These are phyloP conservation scores for Nemania sp. DNA, from an alignment of 2,329 filamentous ascomycete species.

Conservation along the genomic window DNA sequence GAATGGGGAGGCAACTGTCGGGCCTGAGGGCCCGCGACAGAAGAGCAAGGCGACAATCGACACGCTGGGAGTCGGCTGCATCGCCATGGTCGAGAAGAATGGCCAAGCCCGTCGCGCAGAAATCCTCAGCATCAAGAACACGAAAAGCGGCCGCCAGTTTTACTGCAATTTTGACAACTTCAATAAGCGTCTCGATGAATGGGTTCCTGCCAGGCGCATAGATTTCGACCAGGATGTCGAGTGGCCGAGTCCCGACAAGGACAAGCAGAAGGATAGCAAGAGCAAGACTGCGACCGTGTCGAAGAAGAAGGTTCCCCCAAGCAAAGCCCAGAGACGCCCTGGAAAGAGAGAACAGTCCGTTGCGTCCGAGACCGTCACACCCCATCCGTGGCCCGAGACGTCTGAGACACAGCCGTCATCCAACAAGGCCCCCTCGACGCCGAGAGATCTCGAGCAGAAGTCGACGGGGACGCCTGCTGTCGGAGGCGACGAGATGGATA, in stretches of 20 bases:
- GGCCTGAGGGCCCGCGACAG: constrained; percentile 61
- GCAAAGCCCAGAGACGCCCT: constrained; percentile 61
- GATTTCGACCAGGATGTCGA: constrained; percentile 91
- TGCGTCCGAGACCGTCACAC: constrained; percentile 56
- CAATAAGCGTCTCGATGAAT: constrained; percentile 86
- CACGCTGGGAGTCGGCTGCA: constrained; percentile 68
- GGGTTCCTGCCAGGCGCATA: constrained; percentile 81
- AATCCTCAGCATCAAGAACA: constrained; percentile 90
- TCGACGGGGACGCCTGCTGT: constrained; percentile 50
- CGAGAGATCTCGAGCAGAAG: constrained; percentile 51
- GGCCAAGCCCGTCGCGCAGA: constrained; percentile 89
- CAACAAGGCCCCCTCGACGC: constrained; percentile 49
- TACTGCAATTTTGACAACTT: constrained; percentile 99
- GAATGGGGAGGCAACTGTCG: constrained; percentile 57
- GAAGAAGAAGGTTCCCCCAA: constrained; percentile 59
- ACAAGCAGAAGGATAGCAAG: constrained; percentile 74
- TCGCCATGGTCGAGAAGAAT: constrained; percentile 68
- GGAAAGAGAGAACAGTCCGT: constrained; percentile 60
- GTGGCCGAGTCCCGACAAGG: constrained; percentile 91
- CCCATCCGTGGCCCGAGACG: constrained; percentile 58
- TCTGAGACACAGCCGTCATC: constrained; percentile 51
- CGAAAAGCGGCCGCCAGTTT: constrained; percentile 84
- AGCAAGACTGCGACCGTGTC: constrained; percentile 69
- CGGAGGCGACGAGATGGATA: constrained; percentile 55
- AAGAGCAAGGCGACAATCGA: constrained; percentile 84